Evolutionary conservation across 176 grass and related monocot genomes (phyloP).

Genomic region (Aegilops speltoides): DNA sequence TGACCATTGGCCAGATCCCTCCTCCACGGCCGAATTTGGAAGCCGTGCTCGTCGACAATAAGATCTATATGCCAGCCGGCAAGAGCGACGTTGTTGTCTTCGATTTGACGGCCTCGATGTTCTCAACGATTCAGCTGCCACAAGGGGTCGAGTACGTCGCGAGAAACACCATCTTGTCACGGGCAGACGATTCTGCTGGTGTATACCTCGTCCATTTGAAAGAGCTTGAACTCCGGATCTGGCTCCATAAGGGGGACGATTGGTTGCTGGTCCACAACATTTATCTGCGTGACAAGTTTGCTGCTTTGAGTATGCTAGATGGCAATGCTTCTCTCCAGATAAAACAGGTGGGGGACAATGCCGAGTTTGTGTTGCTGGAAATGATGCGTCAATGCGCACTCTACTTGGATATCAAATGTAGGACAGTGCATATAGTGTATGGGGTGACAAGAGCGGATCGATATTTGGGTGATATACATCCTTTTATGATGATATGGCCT

Average conservation of each 20-base stretch:
- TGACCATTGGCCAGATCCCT: neutral
- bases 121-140: neutral
- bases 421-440: neutral
- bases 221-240: no score
- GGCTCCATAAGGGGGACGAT: neutral
- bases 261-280: neutral
- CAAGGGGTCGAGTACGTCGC: neutral
- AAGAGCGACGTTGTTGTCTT: no score
- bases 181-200: neutral
- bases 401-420: no score
- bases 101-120: neutral
- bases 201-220: neutral
- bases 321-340: no score
- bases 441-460: neutral
- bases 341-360: no score
- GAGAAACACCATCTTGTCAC: neutral
- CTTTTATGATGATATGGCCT: constrained; percentile 12
- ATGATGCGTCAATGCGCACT: no score
- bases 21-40: no score
- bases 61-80: no score
- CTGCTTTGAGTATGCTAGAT: no score
- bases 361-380: no score
- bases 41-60: no score
- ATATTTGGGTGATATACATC: neutral
- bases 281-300: no score